Conservation (phyloP, 2,329 filamentous ascomycete species). For the Penicillium sp. region DNA sequence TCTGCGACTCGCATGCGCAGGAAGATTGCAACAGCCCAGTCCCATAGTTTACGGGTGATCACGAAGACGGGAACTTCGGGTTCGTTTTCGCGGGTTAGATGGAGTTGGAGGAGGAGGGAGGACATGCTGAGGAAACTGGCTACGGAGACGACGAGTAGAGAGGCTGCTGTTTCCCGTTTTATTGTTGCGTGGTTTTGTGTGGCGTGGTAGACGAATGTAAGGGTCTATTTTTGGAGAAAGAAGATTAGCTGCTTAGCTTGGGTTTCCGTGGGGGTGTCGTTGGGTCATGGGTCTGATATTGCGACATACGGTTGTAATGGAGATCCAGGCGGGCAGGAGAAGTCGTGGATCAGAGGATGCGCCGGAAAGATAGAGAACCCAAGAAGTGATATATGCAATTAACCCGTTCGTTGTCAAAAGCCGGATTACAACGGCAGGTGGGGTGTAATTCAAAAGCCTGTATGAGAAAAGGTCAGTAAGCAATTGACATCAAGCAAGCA, state of each 20-base stretch:
- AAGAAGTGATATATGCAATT: constrained; percentile 76
- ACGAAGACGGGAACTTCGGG: constrained; percentile 64
- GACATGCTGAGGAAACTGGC: constrained; percentile 79
- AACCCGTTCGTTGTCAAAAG: constrained; percentile 76
- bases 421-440: constrained; percentile 76
- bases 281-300: background rate
- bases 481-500: background rate
- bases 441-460: constrained; percentile 84
- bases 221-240: constrained; percentile 57
- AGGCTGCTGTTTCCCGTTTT: constrained; percentile 77
- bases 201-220: constrained; percentile 76
- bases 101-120: constrained; percentile 69
- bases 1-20: constrained; percentile 44
- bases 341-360: constrained; percentile 73
- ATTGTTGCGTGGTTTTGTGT: constrained; percentile 81
- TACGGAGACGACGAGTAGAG: constrained; percentile 77
- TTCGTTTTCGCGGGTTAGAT: constrained; percentile 67
- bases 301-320: constrained; percentile 70
- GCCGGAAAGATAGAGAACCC: constrained; percentile 72
- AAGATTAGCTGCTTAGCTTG: constrained; percentile 14
- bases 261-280: background rate
- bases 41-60: constrained; percentile 52
- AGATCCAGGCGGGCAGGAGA: constrained; percentile 77
- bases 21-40: constrained; percentile 44
- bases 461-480: background rate